A percentile compares a stretch with the other conserved stretches of the same genome.
phyloP scores from a whole-genome alignment of 768 basidiomycete genomes.

The Boletus insuetus region DNA sequence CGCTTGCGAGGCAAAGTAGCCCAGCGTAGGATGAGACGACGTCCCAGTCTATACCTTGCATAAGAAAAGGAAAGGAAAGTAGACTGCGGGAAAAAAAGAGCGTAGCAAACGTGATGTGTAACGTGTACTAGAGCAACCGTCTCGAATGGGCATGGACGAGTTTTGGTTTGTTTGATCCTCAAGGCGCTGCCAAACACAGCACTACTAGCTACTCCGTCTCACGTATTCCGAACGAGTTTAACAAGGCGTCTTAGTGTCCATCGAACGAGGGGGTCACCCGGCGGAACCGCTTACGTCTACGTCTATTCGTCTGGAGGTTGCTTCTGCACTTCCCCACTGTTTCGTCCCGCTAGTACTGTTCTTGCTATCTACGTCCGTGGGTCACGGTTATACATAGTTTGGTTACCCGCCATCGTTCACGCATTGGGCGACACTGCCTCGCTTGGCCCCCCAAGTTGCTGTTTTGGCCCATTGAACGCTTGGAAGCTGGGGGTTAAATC shows the following conservation, averaged over 20 bases:
- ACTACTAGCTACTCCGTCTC: no score
- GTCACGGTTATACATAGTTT: background rate
- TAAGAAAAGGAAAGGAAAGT: conserved; percentile 4
- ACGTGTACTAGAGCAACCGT: no score
- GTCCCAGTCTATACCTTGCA: conserved; percentile 46
- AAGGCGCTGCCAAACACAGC: conserved; percentile 3
- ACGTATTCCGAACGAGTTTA: no score
- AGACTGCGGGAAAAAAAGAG: background rate
- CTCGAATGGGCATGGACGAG: conserved; percentile 7
- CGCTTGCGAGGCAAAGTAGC: conserved; percentile 58
- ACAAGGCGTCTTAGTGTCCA: no score
- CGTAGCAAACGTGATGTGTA: background rate
- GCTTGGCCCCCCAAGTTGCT: no score
- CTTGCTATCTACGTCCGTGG: background rate
- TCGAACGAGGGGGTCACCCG: no score
- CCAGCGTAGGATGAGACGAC: conserved; percentile 68
- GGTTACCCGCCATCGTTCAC: background rate
- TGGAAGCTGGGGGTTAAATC: no score
- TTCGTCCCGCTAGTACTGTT: background rate
- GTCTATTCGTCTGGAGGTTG: background rate
- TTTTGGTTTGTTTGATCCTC: conserved; percentile 16
- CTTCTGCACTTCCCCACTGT: background rate
- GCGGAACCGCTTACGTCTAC: no score
- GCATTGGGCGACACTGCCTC: background rate
- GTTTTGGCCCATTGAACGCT: no score